Conservation (phyloP, 1,284 basidiomycete species). For the Tranzscheliella williamsii region DNA sequence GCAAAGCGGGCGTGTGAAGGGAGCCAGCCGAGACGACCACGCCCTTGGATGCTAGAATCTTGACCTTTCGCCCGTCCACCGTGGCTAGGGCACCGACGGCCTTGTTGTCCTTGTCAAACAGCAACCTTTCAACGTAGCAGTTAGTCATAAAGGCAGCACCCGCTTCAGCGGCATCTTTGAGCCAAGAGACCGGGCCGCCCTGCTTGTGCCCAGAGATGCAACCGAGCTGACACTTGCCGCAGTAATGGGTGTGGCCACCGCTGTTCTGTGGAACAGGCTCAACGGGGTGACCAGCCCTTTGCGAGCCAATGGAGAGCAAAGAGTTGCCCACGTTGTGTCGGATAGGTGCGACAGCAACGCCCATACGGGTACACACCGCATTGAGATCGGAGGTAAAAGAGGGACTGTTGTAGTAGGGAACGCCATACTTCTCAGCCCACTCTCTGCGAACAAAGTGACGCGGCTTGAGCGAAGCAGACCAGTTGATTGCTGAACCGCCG, state of each 20-base stretch:
- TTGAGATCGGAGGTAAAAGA: constrained; percentile 61
- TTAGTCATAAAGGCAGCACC: constrained; percentile 60
- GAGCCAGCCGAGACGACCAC: constrained; percentile 63
- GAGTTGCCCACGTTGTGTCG: constrained; percentile 62
- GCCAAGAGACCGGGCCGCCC: constrained; percentile 59
- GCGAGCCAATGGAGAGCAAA: constrained; percentile 57
- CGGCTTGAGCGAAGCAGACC: constrained; percentile 63
- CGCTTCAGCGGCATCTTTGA: constrained; percentile 61
- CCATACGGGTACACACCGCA: constrained; percentile 62
- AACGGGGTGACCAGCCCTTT: constrained; percentile 58
- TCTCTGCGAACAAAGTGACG: constrained; percentile 61
- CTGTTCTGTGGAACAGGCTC: constrained; percentile 62
- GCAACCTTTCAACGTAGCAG: constrained; percentile 60
- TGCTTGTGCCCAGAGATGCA: constrained; percentile 62
- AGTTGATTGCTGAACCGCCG: constrained; percentile 65
- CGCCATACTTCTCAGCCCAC: constrained; percentile 61
- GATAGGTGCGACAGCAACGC: constrained; percentile 57
- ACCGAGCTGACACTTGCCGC: constrained; percentile 62
- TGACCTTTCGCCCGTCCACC: constrained; percentile 50
- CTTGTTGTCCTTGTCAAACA: constrained; percentile 56
- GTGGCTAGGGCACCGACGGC: constrained; percentile 52
- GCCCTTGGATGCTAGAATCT: constrained; percentile 59
- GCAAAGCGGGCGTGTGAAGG: constrained; percentile 63
- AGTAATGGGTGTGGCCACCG: constrained; percentile 61
- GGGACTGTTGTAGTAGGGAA: constrained; percentile 60